Base-by-base conservation (phyloP, 2,329 filamentous ascomycete genomes). In the Diaporthe sp. region DNA sequence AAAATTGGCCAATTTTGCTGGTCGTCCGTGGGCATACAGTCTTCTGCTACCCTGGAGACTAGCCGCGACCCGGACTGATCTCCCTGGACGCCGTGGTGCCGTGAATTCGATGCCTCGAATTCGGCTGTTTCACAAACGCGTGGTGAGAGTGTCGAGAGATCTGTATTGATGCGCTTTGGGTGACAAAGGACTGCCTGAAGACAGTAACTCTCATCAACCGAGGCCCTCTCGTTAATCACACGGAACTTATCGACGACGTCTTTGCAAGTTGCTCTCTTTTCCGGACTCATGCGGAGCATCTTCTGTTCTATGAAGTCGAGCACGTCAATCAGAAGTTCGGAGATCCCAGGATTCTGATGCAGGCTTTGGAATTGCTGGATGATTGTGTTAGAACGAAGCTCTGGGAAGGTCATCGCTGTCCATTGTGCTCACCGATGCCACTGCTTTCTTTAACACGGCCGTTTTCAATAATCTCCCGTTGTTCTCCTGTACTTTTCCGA, bases 271-370 rank as follows among this genome's bases (percentile, higher is more conserved):
- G 72, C 66, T n/a, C 72, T 74, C 19, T 70, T 33, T 3, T 54
- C 72, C 3, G 55, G 72, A 0, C 19, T 15, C 45, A 74, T 70
- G 10, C 55, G 54, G 3, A 74, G 72, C 45, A 74, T 35, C 8
- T 61, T 58, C 5, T 58, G n/a, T 61, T 74, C 55, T 2, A 74
- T 47, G 25, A 74, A 50, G 42, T 64, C 64, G 12, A 74, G 45
- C 22, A 61, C 35, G 15, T 74, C 72, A 1, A 70, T 35, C 1
- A 74, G 2, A 2, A 74, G 25, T 25, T 74, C 50, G 3, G 72
- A 28, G 15, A 64, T 42, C 2, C 45, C 13, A 1, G 40, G 33
- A 1, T 47, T 19, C 6, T 55, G 4, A 19, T 38, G 33, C 9
- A 74, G 33, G 12, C 17, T 35, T 9, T 22, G 33, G 4, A 60